phyloP scores from a whole-genome alignment of 805 yeast genomes.

The Lachancea cidri region DNA sequence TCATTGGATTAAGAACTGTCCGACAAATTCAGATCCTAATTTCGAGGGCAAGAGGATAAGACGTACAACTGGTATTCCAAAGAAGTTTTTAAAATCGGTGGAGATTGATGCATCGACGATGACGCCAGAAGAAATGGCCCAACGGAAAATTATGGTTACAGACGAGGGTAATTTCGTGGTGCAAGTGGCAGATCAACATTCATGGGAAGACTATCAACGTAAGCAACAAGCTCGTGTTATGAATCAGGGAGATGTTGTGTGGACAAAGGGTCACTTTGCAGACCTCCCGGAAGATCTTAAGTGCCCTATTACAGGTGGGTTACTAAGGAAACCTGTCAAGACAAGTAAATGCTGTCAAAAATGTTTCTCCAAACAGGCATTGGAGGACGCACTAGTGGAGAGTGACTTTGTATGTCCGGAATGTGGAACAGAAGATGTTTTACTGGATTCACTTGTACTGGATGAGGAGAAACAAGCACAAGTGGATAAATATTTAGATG shows the following conservation, averaged over 20 bases:
- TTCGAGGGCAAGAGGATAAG: conserved; percentile 90
- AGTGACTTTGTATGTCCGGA: conserved; percentile 88
- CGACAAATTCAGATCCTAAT: conserved; percentile 86
- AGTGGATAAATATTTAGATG: conserved; percentile 47
- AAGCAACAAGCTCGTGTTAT: conserved; percentile 38
- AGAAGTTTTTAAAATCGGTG: conserved; percentile 80
- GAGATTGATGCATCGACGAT: conserved; percentile 45
- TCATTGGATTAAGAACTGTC: conserved; percentile 96
- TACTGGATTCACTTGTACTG: conserved; percentile 62
- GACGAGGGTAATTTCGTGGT: conserved; percentile 95
- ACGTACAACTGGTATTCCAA: conserved; percentile 96
- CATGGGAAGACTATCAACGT: conserved; percentile 85
- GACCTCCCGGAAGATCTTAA: conserved; percentile 52
- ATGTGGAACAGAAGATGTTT: conserved; percentile 69
- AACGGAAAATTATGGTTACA: conserved; percentile 69
- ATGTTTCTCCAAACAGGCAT: conserved; percentile 52
- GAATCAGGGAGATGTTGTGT: conserved; percentile 39
- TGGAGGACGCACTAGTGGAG: conserved; percentile 65
- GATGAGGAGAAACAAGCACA: conserved; percentile 56
- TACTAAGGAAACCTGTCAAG: conserved; percentile 66
- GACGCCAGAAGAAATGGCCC: conserved; percentile 59
- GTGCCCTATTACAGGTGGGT: conserved; percentile 65
- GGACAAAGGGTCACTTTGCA: conserved; percentile 41
- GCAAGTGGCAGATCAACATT: conserved; percentile 88
- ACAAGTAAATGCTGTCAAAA: conserved; percentile 74